These are phyloP conservation scores for Dichomitus squalens DNA, from an alignment of 1,284 basidiomycete genomes.

Conservation along the genomic window DNA sequence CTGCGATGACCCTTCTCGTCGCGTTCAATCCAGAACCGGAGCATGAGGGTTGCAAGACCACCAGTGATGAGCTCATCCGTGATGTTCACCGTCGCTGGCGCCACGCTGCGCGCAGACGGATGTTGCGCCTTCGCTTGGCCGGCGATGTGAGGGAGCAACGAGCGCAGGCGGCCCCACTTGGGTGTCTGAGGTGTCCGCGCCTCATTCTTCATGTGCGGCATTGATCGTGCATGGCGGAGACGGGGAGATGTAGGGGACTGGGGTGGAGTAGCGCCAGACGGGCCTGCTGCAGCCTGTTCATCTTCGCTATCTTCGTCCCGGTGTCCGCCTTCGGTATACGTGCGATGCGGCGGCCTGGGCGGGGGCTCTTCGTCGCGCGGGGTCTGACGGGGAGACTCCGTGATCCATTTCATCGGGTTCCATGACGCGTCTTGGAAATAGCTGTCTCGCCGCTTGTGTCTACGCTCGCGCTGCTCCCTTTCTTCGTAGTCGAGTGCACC, in stretches of 20 bases:
- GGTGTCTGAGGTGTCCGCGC: conserved; percentile 24
- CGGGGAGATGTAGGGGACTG: conserved; percentile 12
- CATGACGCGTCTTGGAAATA: conserved; percentile 49
- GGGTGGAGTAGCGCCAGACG: conserved; percentile 1
- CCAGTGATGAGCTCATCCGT: conserved; percentile 86
- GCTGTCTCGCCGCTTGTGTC: conserved; percentile 57
- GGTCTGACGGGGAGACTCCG: conserved; percentile 44
- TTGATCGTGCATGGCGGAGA: conserved; percentile 43
- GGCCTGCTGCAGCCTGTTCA: conserved; percentile 8
- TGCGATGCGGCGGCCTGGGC: conserved; percentile 3
- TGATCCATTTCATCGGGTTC: conserved; percentile 58
- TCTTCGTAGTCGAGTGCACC: conserved; percentile 56
- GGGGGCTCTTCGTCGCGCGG: conserved; percentile 39
- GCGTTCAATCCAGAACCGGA: conserved; percentile 89
- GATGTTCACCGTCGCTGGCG: conserved; percentile 66
- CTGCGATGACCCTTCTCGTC: conserved; percentile 87
- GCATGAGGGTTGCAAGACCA: conserved; percentile 80
- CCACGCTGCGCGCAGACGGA: conserved; percentile 47
- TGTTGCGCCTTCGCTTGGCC: conserved; percentile 34
- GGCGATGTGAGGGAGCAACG: conserved; percentile 61
- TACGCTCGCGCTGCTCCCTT: conserved; percentile 46
- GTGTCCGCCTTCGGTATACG: conserved; percentile 12
- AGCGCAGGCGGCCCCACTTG: conserved; percentile 65
- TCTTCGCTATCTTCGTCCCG: conserved; percentile 1
- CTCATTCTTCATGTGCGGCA: conserved; percentile 41